Conservation (phyloP, 2,329 filamentous ascomycete species). For the Colletotrichum tofieldiae region DNA sequence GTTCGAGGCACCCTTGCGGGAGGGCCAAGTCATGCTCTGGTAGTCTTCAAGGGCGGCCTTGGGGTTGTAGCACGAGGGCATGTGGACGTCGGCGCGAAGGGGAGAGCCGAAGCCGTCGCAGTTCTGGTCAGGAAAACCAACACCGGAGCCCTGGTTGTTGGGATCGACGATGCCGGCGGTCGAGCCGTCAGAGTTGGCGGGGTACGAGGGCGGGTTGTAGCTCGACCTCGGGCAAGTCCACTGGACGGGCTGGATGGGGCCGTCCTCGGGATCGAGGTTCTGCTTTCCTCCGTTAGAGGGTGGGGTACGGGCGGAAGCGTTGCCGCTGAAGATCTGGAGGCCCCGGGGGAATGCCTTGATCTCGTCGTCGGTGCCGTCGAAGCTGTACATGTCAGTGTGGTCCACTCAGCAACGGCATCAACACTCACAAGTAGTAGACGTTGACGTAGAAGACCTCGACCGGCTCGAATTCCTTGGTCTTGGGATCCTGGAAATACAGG, state of each 20-base stretch:
- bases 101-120: conserved; percentile 76
- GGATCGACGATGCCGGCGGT: conserved; percentile 70
- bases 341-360: conserved; percentile 80
- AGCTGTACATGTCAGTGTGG: conserved; percentile 58
- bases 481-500: conserved; percentile 77
- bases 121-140: conserved; percentile 79
- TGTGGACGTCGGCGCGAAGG: conserved; percentile 77
- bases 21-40: conserved; percentile 77
- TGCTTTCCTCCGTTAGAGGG: conserved; percentile 65
- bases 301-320: conserved; percentile 70
- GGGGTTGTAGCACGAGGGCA: conserved; percentile 83
- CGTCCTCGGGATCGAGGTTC: conserved; percentile 68
- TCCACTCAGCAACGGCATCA: not conserved
- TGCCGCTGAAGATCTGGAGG: conserved; percentile 80
- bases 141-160: conserved; percentile 69
- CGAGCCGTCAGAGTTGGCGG: conserved; percentile 67
- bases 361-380: conserved; percentile 75
- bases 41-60: conserved; percentile 71
- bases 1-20: conserved; percentile 55
- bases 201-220: conserved; percentile 68
- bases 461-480: conserved; percentile 74
- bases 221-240: conserved; percentile 72
- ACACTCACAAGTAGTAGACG: conserved; percentile 79
- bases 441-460: conserved; percentile 82
- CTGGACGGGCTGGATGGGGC: conserved; percentile 68